Percentiles rank a stretch among this genome's conserved stretches.
These are phyloP conservation scores for Heliamphora pulchella DNA, from an alignment of 179 eudicot genomes.

Conservation along the genomic window DNA sequence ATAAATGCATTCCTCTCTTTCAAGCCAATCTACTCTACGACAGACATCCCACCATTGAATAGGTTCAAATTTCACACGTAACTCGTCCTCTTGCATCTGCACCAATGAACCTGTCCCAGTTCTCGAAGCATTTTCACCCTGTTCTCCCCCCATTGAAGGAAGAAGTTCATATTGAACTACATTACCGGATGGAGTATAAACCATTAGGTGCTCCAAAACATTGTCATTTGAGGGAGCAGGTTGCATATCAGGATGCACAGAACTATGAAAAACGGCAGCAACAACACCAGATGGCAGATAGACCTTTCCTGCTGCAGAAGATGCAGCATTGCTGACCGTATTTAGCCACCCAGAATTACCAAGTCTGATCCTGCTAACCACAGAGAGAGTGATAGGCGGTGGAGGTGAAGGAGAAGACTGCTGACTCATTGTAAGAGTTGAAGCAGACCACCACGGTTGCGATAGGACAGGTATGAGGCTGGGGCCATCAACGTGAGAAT, in stretches of 20 bases:
- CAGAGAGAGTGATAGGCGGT: constrained; percentile 67
- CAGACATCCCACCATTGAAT: constrained; percentile 99
- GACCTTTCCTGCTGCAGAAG: constrained; percentile 79
- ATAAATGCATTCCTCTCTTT: constrained; percentile 65
- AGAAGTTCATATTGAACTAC: constrained; percentile 78
- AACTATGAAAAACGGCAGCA: constrained; percentile 78
- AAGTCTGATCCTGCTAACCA: constrained; percentile 74
- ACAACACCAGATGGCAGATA: constrained; percentile 61
- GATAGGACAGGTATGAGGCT: constrained; percentile 46
- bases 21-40: constrained; percentile 88
- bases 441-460: constrained; percentile 84
- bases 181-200: constrained; percentile 81
- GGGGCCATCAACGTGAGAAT: constrained; percentile 53
- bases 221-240: constrained; percentile 33
- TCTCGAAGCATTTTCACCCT: constrained; percentile 44
- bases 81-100: constrained; percentile 72
- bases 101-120: constrained; percentile 38
- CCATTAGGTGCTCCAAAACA: constrained; percentile 75
- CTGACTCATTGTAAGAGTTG: constrained; percentile 49
- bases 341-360: constrained; percentile 90
- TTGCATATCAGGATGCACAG: constrained; percentile 32
- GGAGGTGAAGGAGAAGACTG: constrained; percentile 62
- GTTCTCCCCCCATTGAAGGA: constrained; percentile 61
- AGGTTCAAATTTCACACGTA: constrained; percentile 70
- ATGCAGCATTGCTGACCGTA: constrained; percentile 92